These are phyloP conservation scores for Rutstroemia sp. DNA, from an alignment of 2,329 filamentous ascomycete genomes.

Conservation along the genomic window DNA sequence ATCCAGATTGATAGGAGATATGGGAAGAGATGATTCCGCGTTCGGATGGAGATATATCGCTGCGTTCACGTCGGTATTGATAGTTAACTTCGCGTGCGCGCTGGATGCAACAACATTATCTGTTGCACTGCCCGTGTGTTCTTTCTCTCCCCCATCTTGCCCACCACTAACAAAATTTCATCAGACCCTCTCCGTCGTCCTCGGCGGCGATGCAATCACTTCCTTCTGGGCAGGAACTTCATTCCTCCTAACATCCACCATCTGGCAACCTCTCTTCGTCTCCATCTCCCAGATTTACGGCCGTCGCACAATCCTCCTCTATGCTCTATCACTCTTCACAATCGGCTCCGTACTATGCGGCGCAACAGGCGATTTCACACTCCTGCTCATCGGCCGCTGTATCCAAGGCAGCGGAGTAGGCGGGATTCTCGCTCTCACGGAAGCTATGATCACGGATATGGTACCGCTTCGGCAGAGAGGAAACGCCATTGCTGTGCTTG, in stretches of 20 bases:
- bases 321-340: conserved; percentile 16
- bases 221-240: conserved; percentile 61
- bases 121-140: conserved; percentile 19
- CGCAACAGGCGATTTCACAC: conserved; percentile 20
- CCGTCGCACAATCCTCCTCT: conserved; percentile 15
- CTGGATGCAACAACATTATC: conserved; percentile 55
- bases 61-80: background rate
- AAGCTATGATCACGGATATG: conserved; percentile 38
- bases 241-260: conserved; percentile 57
- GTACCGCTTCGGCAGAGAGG: conserved; percentile 35
- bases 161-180: conserved; percentile 1
- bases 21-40: too few relatives aligned
- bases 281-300: conserved; percentile 21
- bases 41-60: background rate
- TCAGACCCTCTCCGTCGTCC: conserved; percentile 45
- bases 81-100: conserved; percentile 45
- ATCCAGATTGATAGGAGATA: too few relatives aligned
- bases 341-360: conserved; percentile 26
- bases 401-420: conserved; percentile 44
- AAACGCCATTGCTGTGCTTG: conserved; percentile 28
- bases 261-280: conserved; percentile 41
- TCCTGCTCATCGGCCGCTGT: conserved; percentile 29
- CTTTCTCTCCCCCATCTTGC: background rate
- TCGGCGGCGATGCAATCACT: conserved; percentile 45
- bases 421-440: conserved; percentile 38